Base-by-base conservation (phyloP, 306 rosid species). In the Astragalus glycyphyllos region DNA sequence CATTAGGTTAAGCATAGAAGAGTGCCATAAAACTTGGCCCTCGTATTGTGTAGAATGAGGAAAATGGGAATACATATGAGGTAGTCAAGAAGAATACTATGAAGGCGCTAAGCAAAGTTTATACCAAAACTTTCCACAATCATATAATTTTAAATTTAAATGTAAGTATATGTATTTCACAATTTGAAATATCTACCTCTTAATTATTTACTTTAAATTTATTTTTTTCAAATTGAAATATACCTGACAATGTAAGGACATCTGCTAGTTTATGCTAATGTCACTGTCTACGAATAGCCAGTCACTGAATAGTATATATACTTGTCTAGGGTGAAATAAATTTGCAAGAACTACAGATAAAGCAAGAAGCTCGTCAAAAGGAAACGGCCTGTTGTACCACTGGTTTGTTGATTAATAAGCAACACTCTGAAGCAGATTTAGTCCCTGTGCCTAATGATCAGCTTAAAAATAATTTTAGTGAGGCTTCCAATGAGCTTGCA, bases 291-390 rank as follows among this genome's bases (percentile, higher is more conserved):
- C 15, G 50, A 58, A 20, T 58, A 9, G 70, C 45, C 49, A 55
- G 53, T 81, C 14, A 71, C 50, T 51, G 67, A 74, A 69, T 85
- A 42, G 29, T 50, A 58, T 44, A 73, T 59, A 8, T 78, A 0
- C 2, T 72, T 79, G 37, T 74, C 65, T 47, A 94, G 98, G 94
- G 86, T 69, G 96, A 86, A 50, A 45, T 74, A 55, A 62, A 69
- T 77, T 7, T 68, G 35, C 80, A 79, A 53, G 74, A 81, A 45
- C 70, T 69, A 47, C 83, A 74, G 20, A 53, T 63, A 51, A 81
- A 83, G 74, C 83, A 72, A 50, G 79, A 61, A 40, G 74, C 46
- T 35, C 63, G 65, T 74, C 70, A 64, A 54, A 85, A 85, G 75
- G 83, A 74, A 75, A 29, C 75, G 31, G 29, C 69, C 48, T 15